Evolutionary conservation across 768 basidiomycete species (phyloP).

Genomic region (Boletus rex-veris): DNA sequence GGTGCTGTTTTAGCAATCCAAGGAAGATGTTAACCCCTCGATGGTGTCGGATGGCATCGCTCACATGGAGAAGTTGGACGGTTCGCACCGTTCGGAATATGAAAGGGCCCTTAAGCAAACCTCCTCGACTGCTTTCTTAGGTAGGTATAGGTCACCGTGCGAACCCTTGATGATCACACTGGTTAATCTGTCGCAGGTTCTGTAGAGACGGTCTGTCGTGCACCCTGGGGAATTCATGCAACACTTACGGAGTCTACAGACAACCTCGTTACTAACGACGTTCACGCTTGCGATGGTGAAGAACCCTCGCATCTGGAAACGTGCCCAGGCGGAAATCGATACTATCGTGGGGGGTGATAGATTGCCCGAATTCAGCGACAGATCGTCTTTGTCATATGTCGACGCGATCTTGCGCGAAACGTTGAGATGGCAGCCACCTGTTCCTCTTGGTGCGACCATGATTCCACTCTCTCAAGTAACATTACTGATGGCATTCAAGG

Average conservation of each 20-base stretch:
- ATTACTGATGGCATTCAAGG: conserved; percentile 1
- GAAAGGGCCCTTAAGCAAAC: conserved; percentile 16
- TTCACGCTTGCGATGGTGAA: conserved; percentile 17
- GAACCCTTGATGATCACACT: neutral
- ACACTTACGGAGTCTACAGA: conserved; percentile 1
- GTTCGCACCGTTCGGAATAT: conserved; percentile 3
- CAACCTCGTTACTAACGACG: neutral
- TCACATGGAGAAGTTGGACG: conserved; percentile 10
- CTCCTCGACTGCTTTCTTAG: conserved; percentile 13
- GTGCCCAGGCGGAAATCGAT: conserved; percentile 11
- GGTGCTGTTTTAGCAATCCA: conserved; percentile 2
- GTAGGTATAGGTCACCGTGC: conserved; percentile 7
- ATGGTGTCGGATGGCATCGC: conserved; percentile 15
- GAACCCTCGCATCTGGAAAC: conserved; percentile 8
- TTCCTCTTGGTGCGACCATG: conserved; percentile 1
- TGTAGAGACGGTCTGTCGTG: conserved; percentile 13
- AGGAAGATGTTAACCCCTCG: conserved; percentile 1
- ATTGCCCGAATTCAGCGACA: conserved; percentile 7
- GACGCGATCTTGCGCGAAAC: conserved; percentile 12
- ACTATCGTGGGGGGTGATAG: conserved; percentile 3
- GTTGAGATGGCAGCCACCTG: conserved; percentile 9
- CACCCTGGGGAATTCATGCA: neutral
- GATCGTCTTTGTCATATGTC: conserved; percentile 7
- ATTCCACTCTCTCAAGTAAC: neutral
- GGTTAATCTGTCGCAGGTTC: neutral